Evolutionary conservation across 2,329 filamentous ascomycete genomes (phyloP), one percentile per base, ranked within the genome.

Genomic region (Purpureocillium takamizusanense): DNA sequence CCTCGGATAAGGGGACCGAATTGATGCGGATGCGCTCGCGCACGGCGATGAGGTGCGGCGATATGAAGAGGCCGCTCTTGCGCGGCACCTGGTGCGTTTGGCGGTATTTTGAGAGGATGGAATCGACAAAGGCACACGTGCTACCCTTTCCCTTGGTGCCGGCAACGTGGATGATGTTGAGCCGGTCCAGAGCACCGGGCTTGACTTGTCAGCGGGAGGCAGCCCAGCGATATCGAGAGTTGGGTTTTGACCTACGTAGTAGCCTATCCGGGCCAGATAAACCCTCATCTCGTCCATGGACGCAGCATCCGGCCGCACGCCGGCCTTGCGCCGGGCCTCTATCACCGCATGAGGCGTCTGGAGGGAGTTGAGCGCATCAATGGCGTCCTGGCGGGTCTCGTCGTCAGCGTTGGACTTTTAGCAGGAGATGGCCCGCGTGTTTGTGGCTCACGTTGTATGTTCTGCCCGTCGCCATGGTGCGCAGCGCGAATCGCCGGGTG

Each of bases 281-380:
- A 79, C 74, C 47, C 78, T 72, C 78, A 94, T 94, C 59, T 95
- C 85, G 3, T 77, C 75, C 35, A 92, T 78, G 8, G 84, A 68
- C 40, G 70, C 69, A 42, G 77, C 70, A 60, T 92, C 84, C 52
- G 85, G 78, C 21, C 71, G 74, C 45, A 79, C 67, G 15, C 86
- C 84, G 14, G 82, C 83, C 56, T 85, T 85, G 39, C 79, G 74
- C 37, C 92, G 80, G 36, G 82, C 79, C 56, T 94, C 80, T 14
- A 95, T 75, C 37, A 87, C 74, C 35, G 83, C 76, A 56, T 83
- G 90, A 37, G 94, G 94, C 31, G 85, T 87, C 61, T 98, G 92
- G 36, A 97, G 78, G 33, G 86, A 83, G 61, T 97, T 97, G 54
- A 97, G 76, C 30, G 84, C 78, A 49, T 79, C 70, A 46, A 97